phyloP scores from a whole-genome alignment of 1,284 basidiomycete genomes.

The Anthracocystis setariae region DNA sequence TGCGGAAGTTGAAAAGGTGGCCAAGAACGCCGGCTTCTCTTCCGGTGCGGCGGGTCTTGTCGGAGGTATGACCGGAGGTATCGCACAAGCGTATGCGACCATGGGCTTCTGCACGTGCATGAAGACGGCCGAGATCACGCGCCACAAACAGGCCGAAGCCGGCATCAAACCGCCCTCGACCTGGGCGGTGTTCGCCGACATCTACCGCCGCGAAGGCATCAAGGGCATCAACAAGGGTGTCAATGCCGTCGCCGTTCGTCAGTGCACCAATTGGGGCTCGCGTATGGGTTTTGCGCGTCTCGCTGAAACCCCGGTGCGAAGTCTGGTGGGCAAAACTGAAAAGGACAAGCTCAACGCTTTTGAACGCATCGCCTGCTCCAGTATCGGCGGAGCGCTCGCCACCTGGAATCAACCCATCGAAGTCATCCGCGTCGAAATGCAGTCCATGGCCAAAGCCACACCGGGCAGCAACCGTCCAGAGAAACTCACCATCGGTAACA shows the following conservation, averaged over 20 bases:
- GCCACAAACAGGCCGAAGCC: slow-evolving; percentile 90
- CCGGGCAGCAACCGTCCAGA: slow-evolving; percentile 78
- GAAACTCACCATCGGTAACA: slow-evolving; percentile 89
- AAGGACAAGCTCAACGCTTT: slow-evolving; percentile 78
- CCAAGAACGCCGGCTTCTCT: slow-evolving; percentile 77
- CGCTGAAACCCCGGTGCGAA: slow-evolving; percentile 84
- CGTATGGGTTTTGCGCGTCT: slow-evolving; percentile 97
- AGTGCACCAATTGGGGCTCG: slow-evolving; percentile 99
- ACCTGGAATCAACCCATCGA: slow-evolving; percentile 99
- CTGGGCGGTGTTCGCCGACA: slow-evolving; percentile 87
- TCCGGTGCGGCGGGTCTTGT: slow-evolving; percentile 86
- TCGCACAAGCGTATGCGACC: slow-evolving; percentile 97
- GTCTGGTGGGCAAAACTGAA: slow-evolving; percentile 78
- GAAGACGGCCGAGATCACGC: slow-evolving; percentile 86
- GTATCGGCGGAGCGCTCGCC: slow-evolving; percentile 89
- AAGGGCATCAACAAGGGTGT: slow-evolving; percentile 99
- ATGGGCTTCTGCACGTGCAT: slow-evolving; percentile 93
- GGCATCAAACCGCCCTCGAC: slow-evolving; percentile 92
- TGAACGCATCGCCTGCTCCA: slow-evolving; percentile 91
- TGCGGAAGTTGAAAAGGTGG: slow-evolving; percentile 86
- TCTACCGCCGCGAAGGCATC: slow-evolving; percentile 91
- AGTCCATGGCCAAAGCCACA: slow-evolving; percentile 91
- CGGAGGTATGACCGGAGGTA: slow-evolving; percentile 96
- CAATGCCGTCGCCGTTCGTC: slow-evolving; percentile 91
- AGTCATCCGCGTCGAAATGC: slow-evolving; percentile 97